Evolutionary conservation across 805 yeast species (phyloP), one percentile per base, ranked within the genome.

Genomic region (Kodamaea jinghongensis): DNA sequence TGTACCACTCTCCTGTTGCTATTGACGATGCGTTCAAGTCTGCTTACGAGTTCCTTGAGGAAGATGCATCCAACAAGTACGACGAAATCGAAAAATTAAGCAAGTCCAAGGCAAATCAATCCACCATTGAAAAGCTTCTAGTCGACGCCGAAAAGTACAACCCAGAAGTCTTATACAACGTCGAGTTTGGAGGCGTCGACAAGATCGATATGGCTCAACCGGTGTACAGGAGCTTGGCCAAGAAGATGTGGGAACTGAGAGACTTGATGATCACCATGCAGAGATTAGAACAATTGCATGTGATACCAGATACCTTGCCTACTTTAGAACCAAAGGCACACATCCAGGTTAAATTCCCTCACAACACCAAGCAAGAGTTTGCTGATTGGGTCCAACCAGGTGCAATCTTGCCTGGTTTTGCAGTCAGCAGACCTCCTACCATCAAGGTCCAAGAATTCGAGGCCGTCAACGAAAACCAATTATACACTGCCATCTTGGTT

Each of bases 251-350:
- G 97, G 76, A 79, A 57, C 52, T 61, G 10, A 71, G 81, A 46
- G 81, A 78, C 31, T 78, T 79, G 61, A 84, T 88, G 86, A 57
- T 87, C 37, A 69, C 83, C 38, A 87, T 93, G 93, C 97, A 93
- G 67, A 80, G 98, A 68, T 64, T 93, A 39, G 99, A 93, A 65
- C 80, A 84, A 41, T 67, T 88, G 50, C 76, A 75, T 31, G 87
- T 87, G 31, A 86, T 93, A 43, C 99, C 99, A 11, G 99, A 93
- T 58, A 90, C 98, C 3, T 58, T 93, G 60, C 93, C 97, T 17
- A 89, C 97, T 2, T 63, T 93, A 42, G 81, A 76, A 7, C 98
- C 98, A 13, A 66, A 73, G 46, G 91, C 78, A 12, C 88, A 85
- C 38, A 86, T 91, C 4, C 71, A 76, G 32, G 55, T 93, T 32